Conservation (phyloP, 345 rosid species). For the Sisymbrium irio region DNA sequence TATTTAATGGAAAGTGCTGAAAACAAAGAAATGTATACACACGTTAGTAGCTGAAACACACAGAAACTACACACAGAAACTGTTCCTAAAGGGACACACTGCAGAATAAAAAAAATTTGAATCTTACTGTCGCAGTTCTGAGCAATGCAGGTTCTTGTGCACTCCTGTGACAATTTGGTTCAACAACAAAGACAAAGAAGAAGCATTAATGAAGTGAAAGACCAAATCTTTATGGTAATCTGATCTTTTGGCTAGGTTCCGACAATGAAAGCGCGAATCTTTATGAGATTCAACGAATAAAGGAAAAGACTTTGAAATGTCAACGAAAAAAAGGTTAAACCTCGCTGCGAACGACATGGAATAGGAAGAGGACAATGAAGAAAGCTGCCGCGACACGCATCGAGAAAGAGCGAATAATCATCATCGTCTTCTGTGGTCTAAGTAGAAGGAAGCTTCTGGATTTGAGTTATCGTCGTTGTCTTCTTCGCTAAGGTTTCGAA, state of each 20-base stretch:
- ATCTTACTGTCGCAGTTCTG: constrained; percentile 67
- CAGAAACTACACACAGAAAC: not conserved
- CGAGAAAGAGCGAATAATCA: constrained; percentile 1
- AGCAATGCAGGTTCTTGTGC: constrained; percentile 68
- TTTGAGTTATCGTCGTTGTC: constrained; percentile 9
- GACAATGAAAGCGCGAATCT: not conserved
- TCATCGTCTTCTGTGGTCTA: no score
- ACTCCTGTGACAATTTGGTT: constrained; percentile 41
- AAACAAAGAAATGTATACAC: not conserved
- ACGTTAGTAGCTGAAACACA: not conserved
- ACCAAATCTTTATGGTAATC: not conserved
- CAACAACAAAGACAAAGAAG: not conserved
- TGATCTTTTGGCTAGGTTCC: not conserved
- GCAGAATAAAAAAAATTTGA: not conserved
- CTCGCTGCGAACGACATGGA: constrained; percentile 37
- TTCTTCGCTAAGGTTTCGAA: constrained; percentile 32
- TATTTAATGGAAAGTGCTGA: constrained; percentile 52
- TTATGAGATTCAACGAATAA: no score
- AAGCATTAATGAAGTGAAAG: not conserved
- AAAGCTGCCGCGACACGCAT: constrained; percentile 33
- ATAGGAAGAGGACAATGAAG: constrained; percentile 38
- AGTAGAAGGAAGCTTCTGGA: not conserved
- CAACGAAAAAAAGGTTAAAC: not conserved
- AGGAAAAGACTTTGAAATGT: no score
- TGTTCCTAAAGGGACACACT: not conserved